Evolutionary conservation across 2,329 filamentous ascomycete genomes (phyloP).

Genomic region (Ascochyta viciae-villosae): DNA sequence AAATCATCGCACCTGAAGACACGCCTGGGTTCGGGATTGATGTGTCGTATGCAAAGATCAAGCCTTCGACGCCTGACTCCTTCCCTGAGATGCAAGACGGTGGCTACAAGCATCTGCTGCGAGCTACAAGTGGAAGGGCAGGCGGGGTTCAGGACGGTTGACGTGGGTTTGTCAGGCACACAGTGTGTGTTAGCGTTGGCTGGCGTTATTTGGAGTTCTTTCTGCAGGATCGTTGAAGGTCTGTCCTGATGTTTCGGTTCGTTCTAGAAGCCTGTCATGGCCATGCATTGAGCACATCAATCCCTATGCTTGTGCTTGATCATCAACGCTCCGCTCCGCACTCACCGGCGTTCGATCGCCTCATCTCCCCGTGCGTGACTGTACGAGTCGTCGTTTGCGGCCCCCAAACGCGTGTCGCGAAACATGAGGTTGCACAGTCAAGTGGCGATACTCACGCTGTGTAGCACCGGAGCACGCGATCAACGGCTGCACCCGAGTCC

Average conservation of each 20-base stretch:
- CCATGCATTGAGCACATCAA: conserved; percentile 11
- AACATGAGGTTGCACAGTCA: conserved; percentile 3
- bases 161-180: neutral
- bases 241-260: neutral
- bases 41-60: conserved; percentile 49
- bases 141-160: conserved; percentile 8
- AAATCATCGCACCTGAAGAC: conserved; percentile 39
- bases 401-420: conserved; percentile 1
- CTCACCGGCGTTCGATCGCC: conserved; percentile 5
- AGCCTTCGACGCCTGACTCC: conserved; percentile 38
- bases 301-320: conserved; percentile 12
- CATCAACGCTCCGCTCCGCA: conserved; percentile 11
- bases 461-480: neutral
- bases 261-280: conserved; percentile 13
- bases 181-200: neutral
- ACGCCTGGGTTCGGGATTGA: conserved; percentile 50
- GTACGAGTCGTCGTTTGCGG: neutral
- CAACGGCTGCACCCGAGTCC: conserved; percentile 6
- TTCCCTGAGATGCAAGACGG: conserved; percentile 21
- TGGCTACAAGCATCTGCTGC: conserved; percentile 17
- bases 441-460: conserved; percentile 7
- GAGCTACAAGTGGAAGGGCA: conserved; percentile 13
- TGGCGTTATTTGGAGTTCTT: conserved; percentile 1
- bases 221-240: neutral
- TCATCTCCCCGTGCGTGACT: neutral